Evolutionary conservation across 371 early-diverging fungal species (phyloP).

Genomic region (Mucor plumbeus): DNA sequence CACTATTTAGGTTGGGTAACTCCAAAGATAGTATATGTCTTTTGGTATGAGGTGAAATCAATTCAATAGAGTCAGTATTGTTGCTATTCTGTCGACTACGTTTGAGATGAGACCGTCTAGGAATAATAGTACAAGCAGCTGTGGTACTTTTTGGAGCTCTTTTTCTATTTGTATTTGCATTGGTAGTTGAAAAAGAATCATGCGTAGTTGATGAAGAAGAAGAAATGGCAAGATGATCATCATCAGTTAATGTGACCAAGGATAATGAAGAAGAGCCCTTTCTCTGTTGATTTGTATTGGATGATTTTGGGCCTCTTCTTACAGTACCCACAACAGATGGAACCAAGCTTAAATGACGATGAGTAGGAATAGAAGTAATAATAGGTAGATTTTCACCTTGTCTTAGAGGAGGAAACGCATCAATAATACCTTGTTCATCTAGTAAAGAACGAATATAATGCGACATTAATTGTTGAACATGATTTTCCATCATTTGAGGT

Average conservation of each 20-base stretch:
- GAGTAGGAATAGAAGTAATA: conserved; percentile 37
- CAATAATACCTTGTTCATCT: conserved; percentile 48
- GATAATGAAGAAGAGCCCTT: conserved; percentile 6
- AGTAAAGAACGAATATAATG: conserved; percentile 35
- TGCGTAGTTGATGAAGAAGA: conserved; percentile 1
- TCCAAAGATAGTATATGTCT: neutral
- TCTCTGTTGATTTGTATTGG: neutral
- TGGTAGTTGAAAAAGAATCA: neutral
- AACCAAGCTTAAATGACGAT: conserved; percentile 48
- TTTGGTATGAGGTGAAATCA: neutral
- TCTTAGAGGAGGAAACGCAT: conserved; percentile 49
- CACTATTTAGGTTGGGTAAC: neutral
- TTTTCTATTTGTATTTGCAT: conserved; percentile 4
- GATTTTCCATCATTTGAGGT: conserved; percentile 15
- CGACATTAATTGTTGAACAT: conserved; percentile 32
- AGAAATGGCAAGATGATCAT: neutral
- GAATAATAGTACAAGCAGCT: neutral
- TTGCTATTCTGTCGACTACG: neutral
- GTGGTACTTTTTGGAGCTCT: neutral
- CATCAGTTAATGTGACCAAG: neutral
- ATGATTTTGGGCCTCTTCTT: conserved; percentile 26
- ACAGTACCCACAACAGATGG: conserved; percentile 32
- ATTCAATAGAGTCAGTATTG: neutral
- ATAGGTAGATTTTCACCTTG: conserved; percentile 31
- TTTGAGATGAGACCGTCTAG: conserved; percentile 4